A percentile compares a stretch with the other conserved stretches of the same genome.
Evolutionary conservation across 805 yeast genomes (phyloP).

Genomic region (Ogataea thermomethanolica): DNA sequence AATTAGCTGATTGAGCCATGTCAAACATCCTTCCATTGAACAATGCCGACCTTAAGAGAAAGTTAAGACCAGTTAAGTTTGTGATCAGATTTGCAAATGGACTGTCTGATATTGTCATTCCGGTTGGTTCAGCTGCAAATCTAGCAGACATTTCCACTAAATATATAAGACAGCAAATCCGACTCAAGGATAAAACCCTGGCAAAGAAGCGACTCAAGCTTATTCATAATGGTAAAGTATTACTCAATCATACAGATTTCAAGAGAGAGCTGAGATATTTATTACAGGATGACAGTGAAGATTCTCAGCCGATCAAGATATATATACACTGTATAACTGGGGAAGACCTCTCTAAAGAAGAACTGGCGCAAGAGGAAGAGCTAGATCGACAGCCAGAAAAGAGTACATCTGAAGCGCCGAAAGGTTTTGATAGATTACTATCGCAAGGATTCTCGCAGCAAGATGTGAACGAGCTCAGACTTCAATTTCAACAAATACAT

Average conservation of each 20-base stretch:
- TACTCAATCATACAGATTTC: conserved; percentile 55
- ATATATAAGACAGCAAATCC: conserved; percentile 41
- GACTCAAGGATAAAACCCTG: conserved; percentile 31
- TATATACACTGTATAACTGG: conserved; percentile 82
- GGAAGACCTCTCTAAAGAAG: conserved; percentile 50
- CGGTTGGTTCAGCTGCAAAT: conserved; percentile 24
- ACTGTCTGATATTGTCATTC: conserved; percentile 39
- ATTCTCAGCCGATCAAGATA: conserved; percentile 32
- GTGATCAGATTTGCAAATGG: conserved; percentile 47
- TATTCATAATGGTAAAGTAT: conserved; percentile 65
- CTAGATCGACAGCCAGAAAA: conserved; percentile 52
- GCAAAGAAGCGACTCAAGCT: conserved; percentile 52
- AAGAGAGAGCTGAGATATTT: conserved; percentile 41
- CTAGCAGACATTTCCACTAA: conserved; percentile 36
- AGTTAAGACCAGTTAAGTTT: conserved; percentile 16
- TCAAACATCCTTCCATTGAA: conserved; percentile 18
- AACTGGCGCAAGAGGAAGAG: conserved; percentile 56
- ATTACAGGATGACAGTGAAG: conserved; percentile 19
- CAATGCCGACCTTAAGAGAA: conserved; percentile 12
- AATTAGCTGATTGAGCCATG: conserved; percentile 5
- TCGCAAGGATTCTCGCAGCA: conserved; percentile 80
- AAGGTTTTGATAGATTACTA: conserved; percentile 81
- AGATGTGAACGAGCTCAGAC: conserved; percentile 68
- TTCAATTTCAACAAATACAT: conserved; percentile 70
- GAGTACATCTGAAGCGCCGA: conserved; percentile 61